A percentile compares a stretch with the other conserved stretches of the same genome.
Evolutionary conservation across 352 stramenopile genomes (phyloP).

Genomic region (Phytophthora constricta): DNA sequence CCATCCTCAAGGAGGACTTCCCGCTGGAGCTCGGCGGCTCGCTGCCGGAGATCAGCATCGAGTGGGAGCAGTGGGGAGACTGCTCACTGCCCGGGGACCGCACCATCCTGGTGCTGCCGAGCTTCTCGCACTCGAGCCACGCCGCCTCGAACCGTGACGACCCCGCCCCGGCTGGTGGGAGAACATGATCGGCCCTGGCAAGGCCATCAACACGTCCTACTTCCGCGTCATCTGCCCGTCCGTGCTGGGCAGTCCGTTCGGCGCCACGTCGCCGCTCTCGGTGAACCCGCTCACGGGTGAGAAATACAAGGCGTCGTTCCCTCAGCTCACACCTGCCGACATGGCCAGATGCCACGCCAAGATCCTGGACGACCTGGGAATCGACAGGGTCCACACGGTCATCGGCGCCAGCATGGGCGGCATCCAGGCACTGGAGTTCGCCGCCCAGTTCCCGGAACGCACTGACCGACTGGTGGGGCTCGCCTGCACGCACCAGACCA

Average conservation of each 20-base stretch:
- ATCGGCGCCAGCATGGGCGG: slow-evolving; percentile 90
- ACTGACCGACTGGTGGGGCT: slow-evolving; percentile 78
- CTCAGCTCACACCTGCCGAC: slow-evolving; percentile 84
- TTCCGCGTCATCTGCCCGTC: slow-evolving; percentile 89
- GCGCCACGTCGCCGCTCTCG: slow-evolving; percentile 76
- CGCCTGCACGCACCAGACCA: slow-evolving; percentile 88
- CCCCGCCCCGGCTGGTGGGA: slow-evolving; percentile 88
- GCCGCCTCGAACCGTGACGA: slow-evolving; percentile 84
- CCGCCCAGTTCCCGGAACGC: slow-evolving; percentile 79
- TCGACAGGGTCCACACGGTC: slow-evolving; percentile 81
- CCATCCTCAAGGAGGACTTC: slow-evolving; percentile 68
- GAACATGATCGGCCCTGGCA: slow-evolving; percentile 87
- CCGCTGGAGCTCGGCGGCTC: slow-evolving; percentile 58
- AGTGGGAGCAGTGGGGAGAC: slow-evolving; percentile 88
- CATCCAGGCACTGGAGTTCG: slow-evolving; percentile 90
- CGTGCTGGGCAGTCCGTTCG: slow-evolving; percentile 85
- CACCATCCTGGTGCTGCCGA: slow-evolving; percentile 85
- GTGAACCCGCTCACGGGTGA: slow-evolving; percentile 69
- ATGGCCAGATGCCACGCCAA: slow-evolving; percentile 84
- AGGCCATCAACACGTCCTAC: slow-evolving; percentile 89
- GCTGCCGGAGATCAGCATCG: slow-evolving; percentile 66
- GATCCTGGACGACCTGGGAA: slow-evolving; percentile 78
- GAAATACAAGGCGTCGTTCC: slow-evolving; percentile 76
- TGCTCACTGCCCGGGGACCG: slow-evolving; percentile 66
- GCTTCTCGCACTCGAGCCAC: slow-evolving; percentile 89